Evolutionary conservation across 176 grass and related monocot species (phyloP).

Genomic region (Dendrocalamus sinicus): DNA sequence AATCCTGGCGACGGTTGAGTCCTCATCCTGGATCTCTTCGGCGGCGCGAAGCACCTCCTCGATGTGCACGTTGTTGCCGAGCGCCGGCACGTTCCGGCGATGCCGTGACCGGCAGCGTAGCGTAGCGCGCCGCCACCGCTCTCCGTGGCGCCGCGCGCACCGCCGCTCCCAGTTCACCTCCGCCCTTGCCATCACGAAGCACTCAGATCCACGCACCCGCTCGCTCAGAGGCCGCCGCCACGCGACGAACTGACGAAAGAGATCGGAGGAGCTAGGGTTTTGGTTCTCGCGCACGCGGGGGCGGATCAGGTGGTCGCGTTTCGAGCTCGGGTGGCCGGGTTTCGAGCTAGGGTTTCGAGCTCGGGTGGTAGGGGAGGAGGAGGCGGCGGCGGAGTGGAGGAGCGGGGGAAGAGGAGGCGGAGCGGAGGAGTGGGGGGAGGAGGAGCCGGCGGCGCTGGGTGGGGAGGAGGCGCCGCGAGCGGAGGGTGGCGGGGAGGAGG

Average conservation of each 20-base stretch:
- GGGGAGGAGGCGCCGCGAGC: too few relatives aligned
- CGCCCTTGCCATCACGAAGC: constrained; percentile 60
- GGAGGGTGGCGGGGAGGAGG: too few relatives aligned
- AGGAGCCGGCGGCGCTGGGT: too few relatives aligned
- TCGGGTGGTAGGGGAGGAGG: too few relatives aligned
- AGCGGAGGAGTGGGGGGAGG: too few relatives aligned
- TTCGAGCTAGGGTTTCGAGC: too few relatives aligned
- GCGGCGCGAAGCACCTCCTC: constrained; percentile 91
- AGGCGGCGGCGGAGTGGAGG: too few relatives aligned
- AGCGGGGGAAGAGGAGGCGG: too few relatives aligned
- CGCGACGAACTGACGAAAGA: neutral
- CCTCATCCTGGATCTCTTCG: constrained; percentile 95
- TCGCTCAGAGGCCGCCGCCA: constrained; percentile 27
- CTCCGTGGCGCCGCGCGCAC: constrained; percentile 77
- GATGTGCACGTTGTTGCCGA: constrained; percentile 82
- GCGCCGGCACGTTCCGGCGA: constrained; percentile 77
- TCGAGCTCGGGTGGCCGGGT: constrained; percentile 9
- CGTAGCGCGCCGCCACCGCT: constrained; percentile 50
- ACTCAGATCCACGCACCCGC: constrained; percentile 8
- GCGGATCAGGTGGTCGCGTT: too few relatives aligned
- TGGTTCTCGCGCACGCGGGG: neutral
- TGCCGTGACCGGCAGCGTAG: constrained; percentile 54
- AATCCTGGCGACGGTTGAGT: constrained; percentile 77
- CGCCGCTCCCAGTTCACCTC: constrained; percentile 89
- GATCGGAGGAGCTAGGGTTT: constrained; percentile 47